A percentile compares a stretch with the other conserved stretches of the same genome.
Evolutionary conservation across 306 rosid species (phyloP).

Genomic region (Ceratonia siliqua): DNA sequence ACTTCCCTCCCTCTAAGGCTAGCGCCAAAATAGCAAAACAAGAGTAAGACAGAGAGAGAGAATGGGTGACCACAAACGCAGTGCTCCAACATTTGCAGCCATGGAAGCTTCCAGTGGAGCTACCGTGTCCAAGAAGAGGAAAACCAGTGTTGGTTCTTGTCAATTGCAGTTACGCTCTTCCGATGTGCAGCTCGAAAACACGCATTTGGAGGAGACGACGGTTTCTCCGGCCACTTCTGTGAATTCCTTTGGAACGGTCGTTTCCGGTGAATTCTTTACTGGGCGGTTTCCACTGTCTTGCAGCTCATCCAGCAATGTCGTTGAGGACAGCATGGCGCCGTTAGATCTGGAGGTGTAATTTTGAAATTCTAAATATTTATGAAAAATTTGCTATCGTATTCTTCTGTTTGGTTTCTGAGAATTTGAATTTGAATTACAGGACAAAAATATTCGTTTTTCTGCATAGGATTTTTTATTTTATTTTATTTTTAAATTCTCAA

Average conservation of each 20-base stretch:
- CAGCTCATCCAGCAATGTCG: conserved; percentile 50
- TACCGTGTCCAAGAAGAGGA: conserved; percentile 56
- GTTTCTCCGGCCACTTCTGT: conserved; percentile 36
- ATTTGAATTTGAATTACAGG: background rate
- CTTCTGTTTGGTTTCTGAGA: background rate
- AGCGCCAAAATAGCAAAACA: conserved; percentile 29
- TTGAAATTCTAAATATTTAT: conserved; percentile 15
- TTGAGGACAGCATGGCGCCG: conserved; percentile 23
- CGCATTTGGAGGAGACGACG: background rate
- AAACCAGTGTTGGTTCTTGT: conserved; percentile 12
- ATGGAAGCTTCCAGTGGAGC: conserved; percentile 39
- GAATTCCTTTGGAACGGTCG: conserved; percentile 11
- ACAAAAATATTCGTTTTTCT: background rate
- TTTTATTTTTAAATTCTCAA: background rate
- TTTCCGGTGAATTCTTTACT: conserved; percentile 24
- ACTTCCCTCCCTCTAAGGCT: background rate
- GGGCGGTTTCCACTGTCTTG: conserved; percentile 48
- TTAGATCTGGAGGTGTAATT: conserved; percentile 67
- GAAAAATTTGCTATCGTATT: background rate
- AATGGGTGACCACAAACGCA: conserved; percentile 58
- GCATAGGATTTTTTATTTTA: background rate
- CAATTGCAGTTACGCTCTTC: conserved; percentile 16
- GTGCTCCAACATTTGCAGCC: conserved; percentile 34
- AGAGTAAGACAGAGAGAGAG: background rate
- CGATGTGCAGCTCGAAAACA: conserved; percentile 9